phyloP scores from a whole-genome alignment of 2,329 filamentous ascomycete species.

The Simplicillium aogashimaense region DNA sequence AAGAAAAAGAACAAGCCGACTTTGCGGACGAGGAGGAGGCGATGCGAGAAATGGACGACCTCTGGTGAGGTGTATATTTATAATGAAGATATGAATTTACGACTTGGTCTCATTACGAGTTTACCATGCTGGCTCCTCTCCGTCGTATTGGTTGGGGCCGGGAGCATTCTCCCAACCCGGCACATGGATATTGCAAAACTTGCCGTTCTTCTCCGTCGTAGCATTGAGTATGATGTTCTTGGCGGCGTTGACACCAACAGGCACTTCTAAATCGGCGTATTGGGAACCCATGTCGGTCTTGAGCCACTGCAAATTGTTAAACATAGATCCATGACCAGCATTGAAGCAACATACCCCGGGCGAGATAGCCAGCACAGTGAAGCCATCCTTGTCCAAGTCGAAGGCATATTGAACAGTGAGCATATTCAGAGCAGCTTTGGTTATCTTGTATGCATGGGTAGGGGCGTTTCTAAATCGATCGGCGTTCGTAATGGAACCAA shows the following conservation, averaged over 20 bases:
- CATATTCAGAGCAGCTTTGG: slow-evolving; percentile 35
- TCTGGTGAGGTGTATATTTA: slow-evolving; percentile 27
- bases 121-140: slow-evolving; percentile 1
- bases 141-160: slow-evolving; percentile 2
- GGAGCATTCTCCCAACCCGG: slow-evolving; percentile 3
- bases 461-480: neutral
- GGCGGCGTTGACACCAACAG: slow-evolving; percentile 21
- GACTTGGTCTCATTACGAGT: neutral
- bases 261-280: slow-evolving; percentile 28
- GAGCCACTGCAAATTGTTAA: slow-evolving; percentile 25
- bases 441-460: slow-evolving; percentile 30
- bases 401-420: slow-evolving; percentile 29
- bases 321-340: neutral
- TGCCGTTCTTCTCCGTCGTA: slow-evolving; percentile 2
- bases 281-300: slow-evolving; percentile 29
- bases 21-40: slow-evolving; percentile 58
- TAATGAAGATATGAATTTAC: neutral
- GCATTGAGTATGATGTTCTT: slow-evolving; percentile 1
- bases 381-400: slow-evolving; percentile 24
- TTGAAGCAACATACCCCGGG: slow-evolving; percentile 28
- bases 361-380: slow-evolving; percentile 27
- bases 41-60: slow-evolving; percentile 53
- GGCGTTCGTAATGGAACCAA: neutral
- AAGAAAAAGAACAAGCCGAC: slow-evolving; percentile 19
- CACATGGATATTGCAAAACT: slow-evolving; percentile 5